phyloP scores from a whole-genome alignment of 352 stramenopile genomes.

The Pythium phragmitis region DNA sequence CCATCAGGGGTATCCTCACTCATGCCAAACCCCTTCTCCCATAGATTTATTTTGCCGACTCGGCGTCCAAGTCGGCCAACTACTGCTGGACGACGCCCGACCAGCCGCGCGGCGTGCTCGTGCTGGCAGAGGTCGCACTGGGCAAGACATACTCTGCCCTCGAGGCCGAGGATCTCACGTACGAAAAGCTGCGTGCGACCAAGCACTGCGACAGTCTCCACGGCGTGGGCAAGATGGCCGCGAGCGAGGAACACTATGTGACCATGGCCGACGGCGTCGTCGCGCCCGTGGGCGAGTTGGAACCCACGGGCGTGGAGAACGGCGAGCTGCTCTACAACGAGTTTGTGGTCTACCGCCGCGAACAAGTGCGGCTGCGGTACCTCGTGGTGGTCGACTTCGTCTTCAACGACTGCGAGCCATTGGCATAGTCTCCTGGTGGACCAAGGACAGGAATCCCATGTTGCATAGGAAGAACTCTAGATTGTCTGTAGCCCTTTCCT shows the following conservation, averaged over 20 bases:
- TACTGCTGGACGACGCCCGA: constrained; percentile 79
- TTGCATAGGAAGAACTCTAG: too few relatives aligned
- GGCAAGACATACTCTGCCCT: constrained; percentile 45
- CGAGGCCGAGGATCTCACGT: constrained; percentile 54
- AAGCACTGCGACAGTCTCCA: constrained; percentile 50
- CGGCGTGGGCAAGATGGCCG: constrained; percentile 56
- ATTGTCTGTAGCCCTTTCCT: too few relatives aligned
- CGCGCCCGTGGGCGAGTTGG: constrained; percentile 57
- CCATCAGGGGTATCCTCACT: constrained; percentile 4
- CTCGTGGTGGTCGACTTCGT: constrained; percentile 54
- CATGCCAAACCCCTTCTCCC: not conserved
- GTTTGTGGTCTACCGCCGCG: constrained; percentile 68
- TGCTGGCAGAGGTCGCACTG: constrained; percentile 67
- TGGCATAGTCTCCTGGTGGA: too few relatives aligned
- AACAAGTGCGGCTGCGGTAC: constrained; percentile 69
- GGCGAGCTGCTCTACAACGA: constrained; percentile 74
- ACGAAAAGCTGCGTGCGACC: constrained; percentile 36
- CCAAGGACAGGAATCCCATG: too few relatives aligned
- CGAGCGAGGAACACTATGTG: constrained; percentile 40
- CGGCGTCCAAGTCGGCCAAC: constrained; percentile 74
- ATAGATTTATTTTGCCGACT: constrained; percentile 87
- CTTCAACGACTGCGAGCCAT: constrained; percentile 32
- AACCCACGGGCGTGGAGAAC: constrained; percentile 38
- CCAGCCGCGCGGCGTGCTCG: constrained; percentile 56
- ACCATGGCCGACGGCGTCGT: constrained; percentile 51